Evolutionary conservation across 2,329 filamentous ascomycete genomes (phyloP), one percentile per base, ranked within the genome.

Genomic region (Pyricularia pennisetigena): DNA sequence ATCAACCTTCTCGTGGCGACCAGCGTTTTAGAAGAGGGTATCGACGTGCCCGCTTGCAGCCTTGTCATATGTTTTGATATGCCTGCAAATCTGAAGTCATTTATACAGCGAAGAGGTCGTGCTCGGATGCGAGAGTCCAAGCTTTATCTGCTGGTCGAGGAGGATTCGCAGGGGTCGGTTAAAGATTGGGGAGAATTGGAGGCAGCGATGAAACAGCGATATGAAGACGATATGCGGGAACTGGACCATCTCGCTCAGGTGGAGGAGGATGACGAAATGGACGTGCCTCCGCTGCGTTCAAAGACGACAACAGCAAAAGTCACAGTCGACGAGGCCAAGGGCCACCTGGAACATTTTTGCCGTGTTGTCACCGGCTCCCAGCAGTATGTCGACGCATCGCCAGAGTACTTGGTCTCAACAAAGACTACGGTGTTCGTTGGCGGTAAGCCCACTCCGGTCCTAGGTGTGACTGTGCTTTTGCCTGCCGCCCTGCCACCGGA

Each of bases 281-380:
- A 68, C 4, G 65, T 72, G 28, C 69, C 68, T 54, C 71, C 72
- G 20, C 65, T 73, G 20, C 41, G 29, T 23, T 71, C 69, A 5
- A 69, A 78, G 26, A 70, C 76, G 26, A 85, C 82, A 0, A 79
- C 88, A 4, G 92, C 92, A 0, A 78, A 87, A 14, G 79, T 97
- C 16, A 90, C 90, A 12, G 82, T 93, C 1, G 85, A 91, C 54
- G 91, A 91, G 71, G 90, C 92, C 0, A 86, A 89, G 65, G 78
- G 82, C n/a, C 93, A 95, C 75, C 82, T 98, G 1, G 82, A 91
- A 64, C 92, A 97, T 76, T 96, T 97, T 72, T 97, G 94, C 76
- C 80, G 82, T 0, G 82, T 84, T 0, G 76, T 93, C 0, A 62
- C 59, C 10, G 82, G 85, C 0, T 79, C 79, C 0, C 80, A 80